Conservation (phyloP, 1,284 basidiomycete genomes). For the Sporisorium exsertum region DNA sequence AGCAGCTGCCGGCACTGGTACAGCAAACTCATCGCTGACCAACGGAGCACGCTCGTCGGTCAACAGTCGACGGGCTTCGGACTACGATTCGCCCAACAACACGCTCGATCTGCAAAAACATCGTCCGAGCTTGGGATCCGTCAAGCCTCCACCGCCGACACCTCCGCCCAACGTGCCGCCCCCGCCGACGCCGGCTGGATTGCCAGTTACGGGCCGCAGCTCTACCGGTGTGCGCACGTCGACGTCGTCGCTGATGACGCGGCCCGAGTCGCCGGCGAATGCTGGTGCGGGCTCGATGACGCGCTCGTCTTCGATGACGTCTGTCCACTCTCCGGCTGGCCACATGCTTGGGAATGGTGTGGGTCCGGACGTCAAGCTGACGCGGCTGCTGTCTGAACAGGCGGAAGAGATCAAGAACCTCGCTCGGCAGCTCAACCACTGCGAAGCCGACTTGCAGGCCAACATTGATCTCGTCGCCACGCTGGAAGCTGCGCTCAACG, state of each 20-base stretch:
- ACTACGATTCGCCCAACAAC: conserved; percentile 21
- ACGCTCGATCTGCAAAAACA: conserved; percentile 30
- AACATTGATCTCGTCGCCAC: conserved; percentile 85
- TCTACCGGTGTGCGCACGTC: conserved; percentile 50
- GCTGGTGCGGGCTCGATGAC: conserved; percentile 40
- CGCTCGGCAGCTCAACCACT: conserved; percentile 89
- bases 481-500: conserved; percentile 62
- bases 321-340: conserved; percentile 40
- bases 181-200: conserved; percentile 71
- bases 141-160: conserved; percentile 86
- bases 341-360: conserved; percentile 18
- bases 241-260: conserved; percentile 51
- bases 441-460: conserved; percentile 87
- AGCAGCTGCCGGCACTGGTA: conserved; percentile 8
- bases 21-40: conserved; percentile 2
- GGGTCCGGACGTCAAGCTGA: conserved; percentile 45
- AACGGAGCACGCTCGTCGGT: conserved; percentile 45
- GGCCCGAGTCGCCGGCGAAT: conserved; percentile 52
- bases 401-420: conserved; percentile 84
- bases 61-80: conserved; percentile 17
- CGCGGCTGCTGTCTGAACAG: conserved; percentile 77
- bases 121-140: conserved; percentile 50
- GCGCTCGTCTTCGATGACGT: conserved; percentile 59
- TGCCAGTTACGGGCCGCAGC: conserved; percentile 12
- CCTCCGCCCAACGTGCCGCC: conserved; percentile 88